Conservation (phyloP, 116 monocot species). For the Posidonia oceanica region DNA sequence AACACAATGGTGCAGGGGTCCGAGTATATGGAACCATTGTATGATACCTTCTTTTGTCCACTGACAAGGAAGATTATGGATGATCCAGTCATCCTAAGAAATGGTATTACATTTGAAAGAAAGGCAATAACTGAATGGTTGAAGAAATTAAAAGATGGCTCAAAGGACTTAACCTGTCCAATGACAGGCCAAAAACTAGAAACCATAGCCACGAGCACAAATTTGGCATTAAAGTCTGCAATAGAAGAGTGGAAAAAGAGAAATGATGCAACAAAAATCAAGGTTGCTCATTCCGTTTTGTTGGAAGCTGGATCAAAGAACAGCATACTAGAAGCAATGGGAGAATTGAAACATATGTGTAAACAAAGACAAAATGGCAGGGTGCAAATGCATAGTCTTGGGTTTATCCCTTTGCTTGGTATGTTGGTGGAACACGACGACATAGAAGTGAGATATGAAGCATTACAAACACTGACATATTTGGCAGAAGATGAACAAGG, state of each 20-base stretch:
- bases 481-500: slow-evolving; percentile 49
- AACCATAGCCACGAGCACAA: slow-evolving; percentile 26
- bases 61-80: slow-evolving; percentile 67
- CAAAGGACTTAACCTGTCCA: slow-evolving; percentile 30
- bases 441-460: slow-evolving; percentile 25
- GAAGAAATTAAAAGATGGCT: slow-evolving; percentile 14
- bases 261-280: slow-evolving; percentile 43
- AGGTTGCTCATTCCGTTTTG: slow-evolving; percentile 28
- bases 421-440: slow-evolving; percentile 27
- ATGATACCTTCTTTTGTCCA: slow-evolving; percentile 73
- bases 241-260: slow-evolving; percentile 53
- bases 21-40: slow-evolving; percentile 43
- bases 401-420: slow-evolving; percentile 36
- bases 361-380: slow-evolving; percentile 16
- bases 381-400: slow-evolving; percentile 24
- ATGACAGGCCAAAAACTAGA: slow-evolving; percentile 28
- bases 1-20: slow-evolving; percentile 12
- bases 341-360: slow-evolving; percentile 32
- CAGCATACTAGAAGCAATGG: slow-evolving; percentile 41
- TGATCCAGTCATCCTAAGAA: slow-evolving; percentile 60
- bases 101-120: slow-evolving; percentile 61
- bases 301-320: slow-evolving; percentile 18
- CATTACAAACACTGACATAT: slow-evolving; percentile 24
- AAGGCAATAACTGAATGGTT: slow-evolving; percentile 44
- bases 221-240: slow-evolving; percentile 42